These are phyloP conservation scores for Stramenopiles sp. DNA, from an alignment of 352 stramenopile genomes.

Conservation along the genomic window DNA sequence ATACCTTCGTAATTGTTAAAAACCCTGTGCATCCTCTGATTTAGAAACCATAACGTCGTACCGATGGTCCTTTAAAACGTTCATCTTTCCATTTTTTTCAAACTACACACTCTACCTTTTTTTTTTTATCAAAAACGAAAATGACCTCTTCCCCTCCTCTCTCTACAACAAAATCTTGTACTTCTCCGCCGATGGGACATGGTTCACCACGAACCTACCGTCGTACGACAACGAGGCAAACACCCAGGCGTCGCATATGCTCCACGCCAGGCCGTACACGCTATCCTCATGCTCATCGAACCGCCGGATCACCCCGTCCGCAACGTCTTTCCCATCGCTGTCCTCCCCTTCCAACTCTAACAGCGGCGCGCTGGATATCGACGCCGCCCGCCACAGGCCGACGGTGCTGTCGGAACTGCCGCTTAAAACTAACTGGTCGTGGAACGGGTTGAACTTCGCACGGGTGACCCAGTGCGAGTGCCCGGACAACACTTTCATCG, in stretches of 20 bases:
- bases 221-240: constrained; percentile 85
- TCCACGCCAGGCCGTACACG: constrained; percentile 78
- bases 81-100: too few relatives aligned
- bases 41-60: too few relatives aligned
- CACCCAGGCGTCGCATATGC: constrained; percentile 76
- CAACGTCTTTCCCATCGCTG: constrained; percentile 27
- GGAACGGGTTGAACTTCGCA: constrained; percentile 88
- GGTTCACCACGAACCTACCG: constrained; percentile 74
- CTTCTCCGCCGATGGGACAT: constrained; percentile 94
- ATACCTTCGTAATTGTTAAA: too few relatives aligned
- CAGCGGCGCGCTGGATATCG: constrained; percentile 81
- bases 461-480: constrained; percentile 76
- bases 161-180: constrained; percentile 97
- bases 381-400: constrained; percentile 85
- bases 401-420: constrained; percentile 71
- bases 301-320: constrained; percentile 35
- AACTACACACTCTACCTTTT: too few relatives aligned
- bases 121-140: too few relatives aligned
- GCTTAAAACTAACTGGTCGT: constrained; percentile 87
- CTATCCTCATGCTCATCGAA: constrained; percentile 83
- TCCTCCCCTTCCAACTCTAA: constrained; percentile 68
- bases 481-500: constrained; percentile 55
- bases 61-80: too few relatives aligned
- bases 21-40: too few relatives aligned
- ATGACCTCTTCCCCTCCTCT: too few relatives aligned